Conservation (phyloP, 371 early-diverging fungal genomes). For the Parasitella parasitica region DNA sequence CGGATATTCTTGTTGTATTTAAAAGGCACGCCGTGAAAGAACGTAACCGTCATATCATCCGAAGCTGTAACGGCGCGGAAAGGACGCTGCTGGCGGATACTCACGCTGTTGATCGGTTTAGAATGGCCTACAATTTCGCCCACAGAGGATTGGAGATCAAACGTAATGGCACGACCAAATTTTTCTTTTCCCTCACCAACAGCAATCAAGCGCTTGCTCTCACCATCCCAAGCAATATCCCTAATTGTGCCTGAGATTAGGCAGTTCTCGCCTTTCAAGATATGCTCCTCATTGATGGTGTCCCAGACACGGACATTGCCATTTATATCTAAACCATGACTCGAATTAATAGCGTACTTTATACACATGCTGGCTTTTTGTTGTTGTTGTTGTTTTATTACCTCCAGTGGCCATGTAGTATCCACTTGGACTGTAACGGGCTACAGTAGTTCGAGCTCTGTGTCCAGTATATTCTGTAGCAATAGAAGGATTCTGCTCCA, state of each 20-base stretch:
- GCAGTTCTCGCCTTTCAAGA: constrained; percentile 80
- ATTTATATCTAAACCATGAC: constrained; percentile 57
- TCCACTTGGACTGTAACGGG: constrained; percentile 89
- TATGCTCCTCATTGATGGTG: constrained; percentile 78
- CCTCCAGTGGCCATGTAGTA: constrained; percentile 95
- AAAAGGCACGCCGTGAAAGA: constrained; percentile 92
- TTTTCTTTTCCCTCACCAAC: constrained; percentile 94
- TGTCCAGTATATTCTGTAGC: constrained; percentile 89
- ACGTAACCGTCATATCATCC: constrained; percentile 89
- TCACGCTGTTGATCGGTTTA: constrained; percentile 83
- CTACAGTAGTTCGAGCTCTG: constrained; percentile 76
- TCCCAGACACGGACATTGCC: constrained; percentile 97
- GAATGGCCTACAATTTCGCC: constrained; percentile 93
- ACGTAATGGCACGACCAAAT: constrained; percentile 88
- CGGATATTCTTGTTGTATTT: constrained; percentile 70
- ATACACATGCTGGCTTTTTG: background rate
- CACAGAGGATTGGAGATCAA: constrained; percentile 87
- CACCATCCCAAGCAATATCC: constrained; percentile 94
- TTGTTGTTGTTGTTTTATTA: constrained; percentile 23
- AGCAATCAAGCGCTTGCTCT: constrained; percentile 91
- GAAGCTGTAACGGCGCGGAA: constrained; percentile 91
- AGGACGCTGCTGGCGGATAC: constrained; percentile 84
- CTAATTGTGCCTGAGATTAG: constrained; percentile 75
- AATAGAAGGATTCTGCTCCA: constrained; percentile 83
- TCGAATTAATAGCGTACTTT: background rate